A percentile compares a stretch with the other conserved stretches of the same genome.
These are phyloP conservation scores for Diplodia mutila DNA, from an alignment of 2,329 filamentous ascomycete genomes.

Conservation along the genomic window DNA sequence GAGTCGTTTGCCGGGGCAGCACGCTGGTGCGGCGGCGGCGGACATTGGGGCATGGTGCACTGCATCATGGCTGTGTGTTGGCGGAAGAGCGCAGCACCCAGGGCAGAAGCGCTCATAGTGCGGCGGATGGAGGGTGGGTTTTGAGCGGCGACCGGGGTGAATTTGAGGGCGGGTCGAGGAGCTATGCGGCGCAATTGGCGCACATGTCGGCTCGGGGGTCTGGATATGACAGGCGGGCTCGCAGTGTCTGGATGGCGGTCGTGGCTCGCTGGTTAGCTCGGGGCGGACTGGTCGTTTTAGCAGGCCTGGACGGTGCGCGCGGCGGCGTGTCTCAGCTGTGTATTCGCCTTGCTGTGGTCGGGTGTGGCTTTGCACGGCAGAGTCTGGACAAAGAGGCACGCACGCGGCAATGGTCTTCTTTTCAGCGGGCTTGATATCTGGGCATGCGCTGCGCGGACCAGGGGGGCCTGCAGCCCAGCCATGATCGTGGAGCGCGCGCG, in stretches of 20 bases:
- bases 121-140: not conserved
- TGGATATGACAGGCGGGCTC: not conserved
- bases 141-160: not conserved
- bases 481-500: conserved; percentile 13
- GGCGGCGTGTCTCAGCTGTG: conserved; percentile 18
- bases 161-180: not conserved
- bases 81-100: conserved; percentile 23
- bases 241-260: conserved; percentile 19
- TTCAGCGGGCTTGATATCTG: conserved; percentile 20
- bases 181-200: conserved; percentile 5
- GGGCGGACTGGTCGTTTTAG: conserved; percentile 13
- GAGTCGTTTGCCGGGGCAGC: conserved; percentile 3
- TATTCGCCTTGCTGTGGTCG: conserved; percentile 5
- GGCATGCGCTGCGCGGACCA: not conserved
- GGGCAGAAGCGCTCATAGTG: conserved; percentile 19
- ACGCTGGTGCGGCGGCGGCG: conserved; percentile 3
- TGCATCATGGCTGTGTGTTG: conserved; percentile 21
- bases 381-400: conserved; percentile 11
- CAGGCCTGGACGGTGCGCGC: conserved; percentile 6
- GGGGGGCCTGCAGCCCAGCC: conserved; percentile 11
- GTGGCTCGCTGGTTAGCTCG: conserved; percentile 10
- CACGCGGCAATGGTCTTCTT: not conserved
- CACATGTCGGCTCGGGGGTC: not conserved
- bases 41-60: not conserved
- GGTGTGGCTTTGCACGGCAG: not conserved